Base-by-base conservation (phyloP, 1,284 basidiomycete species). In the Ganoderma boninense region DNA sequence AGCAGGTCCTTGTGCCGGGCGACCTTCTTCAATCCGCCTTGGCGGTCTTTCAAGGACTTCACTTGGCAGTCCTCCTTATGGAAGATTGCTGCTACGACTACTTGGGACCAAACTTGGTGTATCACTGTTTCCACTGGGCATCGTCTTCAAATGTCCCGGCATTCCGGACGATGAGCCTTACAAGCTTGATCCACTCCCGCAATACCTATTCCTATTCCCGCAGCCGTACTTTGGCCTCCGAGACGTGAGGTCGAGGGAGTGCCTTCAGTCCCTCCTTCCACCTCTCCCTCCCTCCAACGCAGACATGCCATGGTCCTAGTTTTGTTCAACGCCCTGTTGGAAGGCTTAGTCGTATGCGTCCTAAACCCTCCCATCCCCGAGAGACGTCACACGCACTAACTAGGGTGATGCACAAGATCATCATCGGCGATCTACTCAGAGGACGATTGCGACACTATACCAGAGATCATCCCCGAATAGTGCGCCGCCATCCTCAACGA, bases 81-180 rank as follows among this genome's bases (percentile, higher is more conserved):
- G n/a, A n/a, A n/a, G n/a, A n/a, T n/a, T n/a, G n/a, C n/a, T n/a
- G n/a, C n/a, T n/a, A n/a, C n/a, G n/a, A n/a, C n/a, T n/a, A n/a
- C n/a, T n/a, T n/a, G n/a, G n/a, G n/a, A n/a, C n/a, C n/a, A n/a
- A n/a, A n/a, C n/a, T n/a, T n/a, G n/a, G n/a, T n/a, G n/a, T n/a
- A n/a, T n/a, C n/a, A n/a, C n/a, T n/a, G n/a, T n/a, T n/a, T n/a
- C n/a, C n/a, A n/a, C n/a, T n/a, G n/a, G n/a, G n/a, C n/a, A n/a
- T 64, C 38, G 56, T 60, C 10, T 56, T 70, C 38, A 54, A 57
- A 23, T 65, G 67, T 23, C 69, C 46, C 43, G 65, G 67, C 62
- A 67, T 66, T 23, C 69, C 65, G 2, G 69, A 70, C 10, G 26
- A 63, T 8, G 61, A 70, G 1, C 69, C 65, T 4, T 67, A 70